A percentile compares a stretch with the other conserved stretches of the same genome.
phyloP scores from a whole-genome alignment of 345 rosid species.

The Crucihimalaya himalaica region DNA sequence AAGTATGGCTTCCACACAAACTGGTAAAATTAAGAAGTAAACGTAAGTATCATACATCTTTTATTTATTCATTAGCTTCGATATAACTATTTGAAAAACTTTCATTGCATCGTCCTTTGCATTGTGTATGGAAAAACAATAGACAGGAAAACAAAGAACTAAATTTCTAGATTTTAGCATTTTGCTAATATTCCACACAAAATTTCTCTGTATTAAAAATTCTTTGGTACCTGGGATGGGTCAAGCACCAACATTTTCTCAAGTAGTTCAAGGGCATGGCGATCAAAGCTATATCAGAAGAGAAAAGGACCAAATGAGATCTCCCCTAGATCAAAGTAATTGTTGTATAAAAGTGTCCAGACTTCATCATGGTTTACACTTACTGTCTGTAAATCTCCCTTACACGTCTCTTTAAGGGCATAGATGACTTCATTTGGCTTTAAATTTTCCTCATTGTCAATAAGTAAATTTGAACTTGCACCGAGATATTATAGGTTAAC shows the following conservation, averaged over 20 bases:
- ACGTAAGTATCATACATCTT: no score
- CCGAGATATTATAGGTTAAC: conserved; percentile 3
- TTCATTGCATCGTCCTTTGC: no score
- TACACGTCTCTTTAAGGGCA: conserved; percentile 66
- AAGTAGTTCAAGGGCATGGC: conserved; percentile 87
- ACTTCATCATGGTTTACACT: conserved; percentile 39
- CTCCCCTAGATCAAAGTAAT: neutral
- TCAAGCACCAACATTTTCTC: conserved; percentile 91
- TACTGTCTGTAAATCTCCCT: conserved; percentile 80
- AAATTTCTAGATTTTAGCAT: neutral
- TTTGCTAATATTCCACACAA: conserved; percentile 4
- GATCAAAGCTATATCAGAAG: conserved; percentile 61
- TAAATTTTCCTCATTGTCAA: conserved; percentile 92
- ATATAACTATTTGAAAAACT: no score
- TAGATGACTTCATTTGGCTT: conserved; percentile 65
- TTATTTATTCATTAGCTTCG: no score
- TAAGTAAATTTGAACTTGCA: conserved; percentile 95
- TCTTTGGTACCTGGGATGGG: conserved; percentile 70
- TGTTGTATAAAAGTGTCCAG: neutral
- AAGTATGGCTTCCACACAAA: no score
- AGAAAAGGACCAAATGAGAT: conserved; percentile 9
- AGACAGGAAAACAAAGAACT: neutral
- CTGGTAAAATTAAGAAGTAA: no score
- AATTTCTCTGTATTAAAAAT: neutral
- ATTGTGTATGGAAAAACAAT: no score